Evolutionary conservation across 2,329 filamentous ascomycete genomes (phyloP), one percentile per base, ranked within the genome.

Genomic region (Monosporascus sp.): DNA sequence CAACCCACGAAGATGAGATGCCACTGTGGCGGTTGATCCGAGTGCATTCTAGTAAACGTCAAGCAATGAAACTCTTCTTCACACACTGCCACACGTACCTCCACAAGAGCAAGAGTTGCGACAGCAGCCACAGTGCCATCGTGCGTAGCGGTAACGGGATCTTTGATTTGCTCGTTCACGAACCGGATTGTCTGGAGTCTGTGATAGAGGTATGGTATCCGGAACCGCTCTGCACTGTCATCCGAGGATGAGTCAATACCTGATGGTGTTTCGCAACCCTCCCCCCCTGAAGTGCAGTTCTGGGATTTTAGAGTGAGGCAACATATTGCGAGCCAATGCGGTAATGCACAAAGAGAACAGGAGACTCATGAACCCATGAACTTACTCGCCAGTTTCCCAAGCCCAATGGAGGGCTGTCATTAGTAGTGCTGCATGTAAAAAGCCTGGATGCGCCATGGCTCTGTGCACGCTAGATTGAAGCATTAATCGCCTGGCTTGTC

Each of bases 171-270:
- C 56, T 74, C 68, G 55, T 74, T 72, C 48, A 74, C 73, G 54
- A 75, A 76, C 51, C 73, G 70, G 60, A 76, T 76, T 11, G 74
- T 74, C 48, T 74, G 72, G 26, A 74, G 66, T 57, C 77, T 77
- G 60, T 76, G 74, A 53, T 76, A 74, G 50, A 76, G 66, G 57
- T 76, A 75, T 11, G 74, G 72, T 22, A 76, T 66, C 58, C 72
- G 70, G 58, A 75, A 73, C 50, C 72, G 68, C 50, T 75, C 74
- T 59, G 73, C 70, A 50, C 43, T 46, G n/a, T 46, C 17, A 16
- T 44, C 22, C 22, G 19, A 20, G 6, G 24, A 27, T 46, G n/a
- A 19, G 20, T 46, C 22, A 46, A 26, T 46, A 46, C 17, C 24
- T 27, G 9, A 27, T 35, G 11, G 31, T 35, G 31, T 5, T 11